Evolutionary conservation across 2,329 filamentous ascomycete genomes (phyloP), one percentile per base, ranked within the genome.

Genomic region (Penicillium frequentans): DNA sequence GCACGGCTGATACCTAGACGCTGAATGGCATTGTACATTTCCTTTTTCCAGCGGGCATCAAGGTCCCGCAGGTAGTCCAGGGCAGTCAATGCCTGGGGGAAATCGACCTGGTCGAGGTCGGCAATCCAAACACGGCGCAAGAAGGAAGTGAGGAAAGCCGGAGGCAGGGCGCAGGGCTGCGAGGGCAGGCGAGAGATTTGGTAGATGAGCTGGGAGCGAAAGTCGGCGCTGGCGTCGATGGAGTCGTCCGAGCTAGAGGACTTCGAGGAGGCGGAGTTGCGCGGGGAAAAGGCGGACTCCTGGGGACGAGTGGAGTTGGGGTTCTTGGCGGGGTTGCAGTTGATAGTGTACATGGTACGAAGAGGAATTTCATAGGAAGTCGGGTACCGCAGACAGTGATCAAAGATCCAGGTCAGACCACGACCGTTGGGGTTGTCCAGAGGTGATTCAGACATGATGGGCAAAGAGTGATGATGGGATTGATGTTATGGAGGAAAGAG

Each of bases 331-430:
- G 84, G 80, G 19, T 82, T 81, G 59, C 82, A 85, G 68, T 89
- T 89, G 70, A 89, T 78, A 26, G 82, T 82, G 75, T 88, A 88
- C 83, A 88, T 88, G 60, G 84, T 87, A 56, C 86, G 82, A 27
- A 89, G 78, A 21, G 86, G 86, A 31, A 88, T 84, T 65, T 88
- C 86, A 67, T 88, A 88, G 64, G 79, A 83, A 65, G 79, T 81
- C 9, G 85, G 84, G 67, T 87, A 86, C 56, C 82, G 81, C 52
- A 87, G 73, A 56, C 86, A 78, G 68, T 86, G 84, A 56, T 86
- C 84, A 49, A 86, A 76, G 58, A 86, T 83, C 79, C 82, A 79
- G 58, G 77, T 72, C 68, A 81, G 74, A 13, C 42, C 42, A 14
- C 39, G 29, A 6, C 50, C 50, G 46, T 53, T 26, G n/a, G 50